Conservation (phyloP, 1,284 basidiomycete genomes). For the Farysia itapuensis region DNA sequence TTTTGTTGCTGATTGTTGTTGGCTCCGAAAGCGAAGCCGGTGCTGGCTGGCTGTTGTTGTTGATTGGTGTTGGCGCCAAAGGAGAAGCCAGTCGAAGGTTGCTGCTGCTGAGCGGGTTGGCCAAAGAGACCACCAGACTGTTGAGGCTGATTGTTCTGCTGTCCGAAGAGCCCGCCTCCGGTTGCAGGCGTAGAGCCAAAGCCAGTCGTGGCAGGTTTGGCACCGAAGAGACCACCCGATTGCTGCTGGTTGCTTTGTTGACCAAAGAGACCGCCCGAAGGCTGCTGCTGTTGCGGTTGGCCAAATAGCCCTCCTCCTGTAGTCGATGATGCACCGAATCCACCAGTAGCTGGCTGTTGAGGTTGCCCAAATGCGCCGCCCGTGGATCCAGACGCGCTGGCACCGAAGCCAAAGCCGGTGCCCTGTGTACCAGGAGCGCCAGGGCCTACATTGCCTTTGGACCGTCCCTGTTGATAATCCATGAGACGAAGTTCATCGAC, state of each 20-base stretch:
- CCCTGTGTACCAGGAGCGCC: constrained; percentile 23
- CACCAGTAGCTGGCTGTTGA: constrained; percentile 32
- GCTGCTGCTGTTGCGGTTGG: constrained; percentile 40
- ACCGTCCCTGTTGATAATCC: constrained; percentile 49
- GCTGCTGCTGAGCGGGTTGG: constrained; percentile 37
- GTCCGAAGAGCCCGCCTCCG: constrained; percentile 56
- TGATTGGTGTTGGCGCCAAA: constrained; percentile 44
- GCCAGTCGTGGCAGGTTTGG: constrained; percentile 37
- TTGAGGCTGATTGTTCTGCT: constrained; percentile 38
- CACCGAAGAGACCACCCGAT: constrained; percentile 60
- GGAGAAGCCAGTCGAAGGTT: constrained; percentile 38
- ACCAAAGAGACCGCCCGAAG: constrained; percentile 57
- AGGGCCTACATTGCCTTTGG: constrained; percentile 44
- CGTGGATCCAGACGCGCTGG: constrained; percentile 3
- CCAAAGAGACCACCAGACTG: constrained; percentile 55
- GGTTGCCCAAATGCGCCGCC: constrained; percentile 41
- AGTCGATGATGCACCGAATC: constrained; percentile 33
- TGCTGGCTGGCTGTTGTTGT: constrained; percentile 50
- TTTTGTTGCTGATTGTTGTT: constrained; percentile 46
- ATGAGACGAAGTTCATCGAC: constrained; percentile 49
- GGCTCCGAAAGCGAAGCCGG: constrained; percentile 41
- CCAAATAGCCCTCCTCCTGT: constrained; percentile 40
- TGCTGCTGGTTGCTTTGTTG: constrained; percentile 57
- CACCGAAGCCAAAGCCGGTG: constrained; percentile 44
- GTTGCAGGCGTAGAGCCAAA: constrained; percentile 35